These are phyloP conservation scores for Pestalotiopsis sp. DNA, from an alignment of 2,329 filamentous ascomycete genomes.

Conservation along the genomic window DNA sequence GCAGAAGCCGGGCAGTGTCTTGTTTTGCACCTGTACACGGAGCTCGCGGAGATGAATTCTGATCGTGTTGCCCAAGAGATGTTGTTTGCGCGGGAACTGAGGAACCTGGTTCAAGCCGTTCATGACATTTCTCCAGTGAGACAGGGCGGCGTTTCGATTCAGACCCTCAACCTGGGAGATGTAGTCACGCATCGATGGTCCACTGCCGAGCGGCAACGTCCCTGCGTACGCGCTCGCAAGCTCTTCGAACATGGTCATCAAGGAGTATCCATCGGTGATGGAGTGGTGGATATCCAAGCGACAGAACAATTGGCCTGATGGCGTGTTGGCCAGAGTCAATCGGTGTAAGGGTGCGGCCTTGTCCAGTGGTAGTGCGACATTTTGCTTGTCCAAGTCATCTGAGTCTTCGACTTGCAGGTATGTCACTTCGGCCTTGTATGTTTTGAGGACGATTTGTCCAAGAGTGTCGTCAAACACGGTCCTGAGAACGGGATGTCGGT, in stretches of 20 bases:
- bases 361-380: neutral
- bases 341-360: slow-evolving; percentile 9
- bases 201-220: neutral
- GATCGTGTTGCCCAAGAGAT: neutral
- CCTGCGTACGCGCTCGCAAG: slow-evolving; percentile 11
- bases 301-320: neutral
- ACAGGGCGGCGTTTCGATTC: slow-evolving; percentile 6
- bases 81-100: neutral
- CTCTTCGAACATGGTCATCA: slow-evolving; percentile 16
- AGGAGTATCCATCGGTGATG: slow-evolving; percentile 13
- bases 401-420: neutral
- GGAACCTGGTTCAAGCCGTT: neutral
- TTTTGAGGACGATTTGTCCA: slow-evolving; percentile 10
- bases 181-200: slow-evolving; percentile 10
- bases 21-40: neutral
- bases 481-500: slow-evolving; percentile 14
- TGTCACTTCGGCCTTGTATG: slow-evolving; percentile 4
- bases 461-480: slow-evolving; percentile 8
- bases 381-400: neutral
- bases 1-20: slow-evolving; percentile 5
- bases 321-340: slow-evolving; percentile 8
- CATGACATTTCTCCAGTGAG: neutral
- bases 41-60: slow-evolving; percentile 5
- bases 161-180: neutral
- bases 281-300: slow-evolving; percentile 14